Evolutionary conservation across 352 stramenopile species (phyloP), one percentile per base, ranked within the genome.

Genomic region (Globisporangium radiosum): DNA sequence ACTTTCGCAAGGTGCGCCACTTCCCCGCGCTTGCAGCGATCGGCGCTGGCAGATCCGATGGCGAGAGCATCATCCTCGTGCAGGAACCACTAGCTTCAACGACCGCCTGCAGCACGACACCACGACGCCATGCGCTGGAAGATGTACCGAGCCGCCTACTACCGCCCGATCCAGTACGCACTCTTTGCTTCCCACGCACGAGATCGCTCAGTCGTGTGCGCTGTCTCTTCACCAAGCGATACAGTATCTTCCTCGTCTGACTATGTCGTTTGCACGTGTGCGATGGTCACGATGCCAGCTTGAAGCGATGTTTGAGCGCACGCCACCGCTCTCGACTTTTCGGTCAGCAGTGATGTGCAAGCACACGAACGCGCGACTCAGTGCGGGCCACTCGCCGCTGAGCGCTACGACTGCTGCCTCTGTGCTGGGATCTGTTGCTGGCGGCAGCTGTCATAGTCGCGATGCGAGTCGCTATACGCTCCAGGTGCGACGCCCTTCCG

Each of bases 1-100:
- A 85, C 56, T 92, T 88, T 52, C 75, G 77, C 53, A 75, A 77
- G 17, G 74, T 90, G 68, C 78, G 81, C 56, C 71, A 87, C 63
- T 92, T 92, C 66, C 78, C 79, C n/a, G 75, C 77, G 58, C 74
- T 88, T 42, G 75, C 73, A 36, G 68, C 69, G 11, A 79, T 87
- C 56, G 78, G 73, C 33, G 55, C 71, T 8, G 76, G 73, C n/a
- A 61, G 60, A 33, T 66, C 73, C 52, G 65, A 87, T 11, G 73
- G 70, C 39, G 66, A 75, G 52, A 87, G 77, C 62, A 85, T 89
- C 70, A 81, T 88, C 37, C 71, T 88, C 37, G 73, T 87, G 36
- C 75, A 89, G 63, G 75, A 89, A 57, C 15, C 52, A 0, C 38
- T 36, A 19, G 38, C 60, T 48, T 62, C 61, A 57, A 59, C 56